These are phyloP conservation scores for Gaertneriomyces sp. DNA, from an alignment of 192 early-diverging fungal genomes.

Conservation along the genomic window DNA sequence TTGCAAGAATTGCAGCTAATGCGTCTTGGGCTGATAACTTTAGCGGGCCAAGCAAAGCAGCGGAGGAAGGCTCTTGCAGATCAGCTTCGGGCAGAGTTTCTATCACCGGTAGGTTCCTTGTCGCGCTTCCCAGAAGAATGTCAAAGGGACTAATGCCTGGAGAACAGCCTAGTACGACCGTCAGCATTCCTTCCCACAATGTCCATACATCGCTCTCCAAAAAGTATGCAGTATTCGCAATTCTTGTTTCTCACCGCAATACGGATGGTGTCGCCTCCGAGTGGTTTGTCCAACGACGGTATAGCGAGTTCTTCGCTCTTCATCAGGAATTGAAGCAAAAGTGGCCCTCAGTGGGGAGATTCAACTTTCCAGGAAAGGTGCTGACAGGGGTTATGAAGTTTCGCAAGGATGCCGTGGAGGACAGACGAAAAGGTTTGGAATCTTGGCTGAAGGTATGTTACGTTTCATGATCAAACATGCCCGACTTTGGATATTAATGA, in stretches of 20 bases:
- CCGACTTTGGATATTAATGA: no score
- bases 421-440: constrained; percentile 61
- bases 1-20: constrained; percentile 32
- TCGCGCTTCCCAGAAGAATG: no score
- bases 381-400: constrained; percentile 59
- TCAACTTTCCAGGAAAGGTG: constrained; percentile 74
- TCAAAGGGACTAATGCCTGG: no score
- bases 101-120: no score
- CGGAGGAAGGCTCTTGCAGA: no score
- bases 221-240: no score
- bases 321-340: constrained; percentile 64
- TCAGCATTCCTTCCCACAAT: no score
- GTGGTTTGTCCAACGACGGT: constrained; percentile 55
- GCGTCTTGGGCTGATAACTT: constrained; percentile 21
- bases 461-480: no score
- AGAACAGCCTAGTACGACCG: no score
- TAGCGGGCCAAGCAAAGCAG: constrained; percentile 19
- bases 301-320: constrained; percentile 80
- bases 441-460: constrained; percentile 57
- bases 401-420: constrained; percentile 65
- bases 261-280: constrained; percentile 12
- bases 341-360: constrained; percentile 56
- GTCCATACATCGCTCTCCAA: no score
- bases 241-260: background rate
- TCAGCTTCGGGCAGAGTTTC: no score